Base-by-base conservation (phyloP, 345 rosid genomes). In the Eucalyptus tenuipes region DNA sequence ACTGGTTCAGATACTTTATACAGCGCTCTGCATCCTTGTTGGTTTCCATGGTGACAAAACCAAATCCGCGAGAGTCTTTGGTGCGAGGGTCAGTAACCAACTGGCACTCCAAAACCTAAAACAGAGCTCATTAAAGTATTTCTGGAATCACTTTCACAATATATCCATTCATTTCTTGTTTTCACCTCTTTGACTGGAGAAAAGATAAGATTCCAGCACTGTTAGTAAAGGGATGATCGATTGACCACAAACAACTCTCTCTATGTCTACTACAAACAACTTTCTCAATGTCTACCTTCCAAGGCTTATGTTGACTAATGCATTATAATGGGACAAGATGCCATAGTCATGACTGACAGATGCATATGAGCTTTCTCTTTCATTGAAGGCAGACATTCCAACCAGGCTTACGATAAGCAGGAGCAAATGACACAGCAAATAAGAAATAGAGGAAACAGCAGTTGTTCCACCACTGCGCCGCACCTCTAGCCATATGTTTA, bases 41-140 rank as follows among this genome's bases (percentile, higher is more conserved):
- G 9, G 91, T 92, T 87, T 91, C 95, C 96, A 95, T 94, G 47
- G 96, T 94, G 88, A 95, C 93, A 89, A 94, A 95, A 89, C 94
- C 97, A 90, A 95, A 95, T 81, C 96, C 97, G 85, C 97, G 95
- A 37, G 97, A 95, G 87, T 94, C 96, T 90, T 89, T 92, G 86
- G 93, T 91, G 48, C 93, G 95, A 85, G 96, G 97, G 89, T 93
- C 96, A 61, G 90, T 89, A 44, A 94, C 96, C 88, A 95, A 88
- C 88, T 94, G 89, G 90, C 97, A 95, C 47, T 93, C 94, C 88
- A 88, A 18, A 81, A 95, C 97, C 97, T 95, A 89, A 91, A 89
- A n/a, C 87, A 85, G 27, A 87, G 88, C 81, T 88, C 52, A 59
- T 44, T 59, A 81, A 45, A 89, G 75, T 84, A 25, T 49, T 20